Evolutionary conservation across 345 rosid species (phyloP).

Genomic region (Hibiscus syriacus): DNA sequence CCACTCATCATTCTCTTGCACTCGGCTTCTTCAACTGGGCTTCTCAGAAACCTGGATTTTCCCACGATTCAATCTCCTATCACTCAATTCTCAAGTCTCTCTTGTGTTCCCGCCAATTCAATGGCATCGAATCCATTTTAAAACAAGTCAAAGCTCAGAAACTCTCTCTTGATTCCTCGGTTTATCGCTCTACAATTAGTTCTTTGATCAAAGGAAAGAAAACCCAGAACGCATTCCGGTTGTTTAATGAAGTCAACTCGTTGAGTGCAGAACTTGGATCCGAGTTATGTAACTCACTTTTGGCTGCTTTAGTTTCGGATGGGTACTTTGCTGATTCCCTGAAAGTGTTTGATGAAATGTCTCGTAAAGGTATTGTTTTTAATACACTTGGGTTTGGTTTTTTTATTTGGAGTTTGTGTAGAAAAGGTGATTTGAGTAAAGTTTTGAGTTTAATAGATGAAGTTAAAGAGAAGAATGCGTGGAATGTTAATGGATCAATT

Average conservation of each 20-base stretch:
- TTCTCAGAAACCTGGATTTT: conserved; percentile 70
- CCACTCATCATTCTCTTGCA: conserved; percentile 62
- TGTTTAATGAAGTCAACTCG: neutral
- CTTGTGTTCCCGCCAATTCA: conserved; percentile 56
- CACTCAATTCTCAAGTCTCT: conserved; percentile 65
- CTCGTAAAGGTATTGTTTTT: neutral
- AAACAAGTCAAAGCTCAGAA: conserved; percentile 46
- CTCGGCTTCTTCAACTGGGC: conserved; percentile 96
- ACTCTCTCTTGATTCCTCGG: conserved; percentile 47
- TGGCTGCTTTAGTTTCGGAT: conserved; percentile 2
- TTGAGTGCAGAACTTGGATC: conserved; percentile 24
- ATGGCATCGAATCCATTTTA: conserved; percentile 44
- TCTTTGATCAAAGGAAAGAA: conserved; percentile 36
- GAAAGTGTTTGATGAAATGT: conserved; percentile 8
- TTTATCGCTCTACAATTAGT: conserved; percentile 34
- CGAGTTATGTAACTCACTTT: conserved; percentile 41
- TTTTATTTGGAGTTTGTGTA: conserved; percentile 45
- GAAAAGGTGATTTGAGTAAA: conserved; percentile 23
- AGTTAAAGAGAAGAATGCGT: conserved; percentile 26
- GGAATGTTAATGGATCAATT: conserved; percentile 59
- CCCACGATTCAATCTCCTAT: conserved; percentile 58
- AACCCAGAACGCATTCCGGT: neutral
- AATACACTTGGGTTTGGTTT: conserved; percentile 2
- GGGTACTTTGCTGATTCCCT: conserved; percentile 1
- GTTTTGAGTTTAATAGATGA: conserved; percentile 45